Percentiles rank a stretch among this genome's conserved stretches.
Evolutionary conservation across 2,329 filamentous ascomycete species (phyloP).

Genomic region (Fusarium chuoi): DNA sequence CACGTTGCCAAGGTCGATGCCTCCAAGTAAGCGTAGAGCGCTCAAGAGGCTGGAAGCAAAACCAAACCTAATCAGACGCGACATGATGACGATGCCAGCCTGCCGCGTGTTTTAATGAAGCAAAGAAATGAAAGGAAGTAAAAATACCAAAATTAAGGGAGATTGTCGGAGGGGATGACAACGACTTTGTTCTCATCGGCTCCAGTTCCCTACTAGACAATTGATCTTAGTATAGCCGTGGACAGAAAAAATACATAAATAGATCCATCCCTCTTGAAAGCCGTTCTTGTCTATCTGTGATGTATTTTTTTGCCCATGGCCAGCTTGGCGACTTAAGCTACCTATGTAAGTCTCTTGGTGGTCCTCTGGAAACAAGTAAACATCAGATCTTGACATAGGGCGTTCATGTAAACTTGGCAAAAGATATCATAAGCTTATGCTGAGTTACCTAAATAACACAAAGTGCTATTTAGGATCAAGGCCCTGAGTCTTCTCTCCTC

Average conservation of each 20-base stretch:
- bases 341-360: not conserved
- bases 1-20: constrained; percentile 83
- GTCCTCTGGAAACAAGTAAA: not conserved
- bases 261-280: constrained; percentile 41
- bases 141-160: constrained; percentile 41
- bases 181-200: constrained; percentile 34
- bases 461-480: not conserved
- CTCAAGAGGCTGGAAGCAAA: constrained; percentile 39
- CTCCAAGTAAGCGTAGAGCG: constrained; percentile 57
- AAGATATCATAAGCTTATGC: not conserved
- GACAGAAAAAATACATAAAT: constrained; percentile 34
- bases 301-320: not conserved
- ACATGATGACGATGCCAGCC: constrained; percentile 13
- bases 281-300: not conserved
- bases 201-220: constrained; percentile 35
- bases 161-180: constrained; percentile 40
- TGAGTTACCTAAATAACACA: not conserved
- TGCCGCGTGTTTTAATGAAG: constrained; percentile 42
- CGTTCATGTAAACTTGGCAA: not conserved
- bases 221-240: constrained; percentile 41
- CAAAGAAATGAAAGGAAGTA: constrained; percentile 38
- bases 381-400: not conserved
- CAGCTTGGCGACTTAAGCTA: not conserved
- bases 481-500: not conserved
- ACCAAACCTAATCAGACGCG: constrained; percentile 38